Evolutionary conservation across 768 basidiomycete genomes (phyloP), one percentile per base, ranked within the genome.

Genomic region (Imleria badia): DNA sequence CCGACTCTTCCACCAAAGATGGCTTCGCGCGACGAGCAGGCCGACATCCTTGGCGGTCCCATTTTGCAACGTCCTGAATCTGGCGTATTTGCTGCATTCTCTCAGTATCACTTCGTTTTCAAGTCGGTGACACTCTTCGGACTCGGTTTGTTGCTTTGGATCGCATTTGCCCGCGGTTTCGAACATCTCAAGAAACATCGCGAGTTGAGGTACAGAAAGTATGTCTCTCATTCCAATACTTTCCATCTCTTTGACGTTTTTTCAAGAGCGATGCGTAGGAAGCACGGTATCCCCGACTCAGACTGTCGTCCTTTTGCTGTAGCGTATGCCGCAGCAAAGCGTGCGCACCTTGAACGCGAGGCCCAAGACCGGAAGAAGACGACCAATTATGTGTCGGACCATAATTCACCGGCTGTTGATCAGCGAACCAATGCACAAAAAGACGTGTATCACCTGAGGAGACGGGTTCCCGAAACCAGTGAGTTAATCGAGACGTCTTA

Each of bases 251-350:
- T 62, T 67, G 33, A 68, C 51, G 53, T 56, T 33, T 54, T 38
- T 58, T 53, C 13, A 59, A 91, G 88, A 62, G 78, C 84, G 58
- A 84, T 84, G 77, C 83, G 91, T 56, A 76, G 91, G 60, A 78
- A 81, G 72, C 83, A 91, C 65, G 91, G 91, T 43, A 93, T 93
- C 55, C 91, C 91, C 17, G 91, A 93, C 75, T 78, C 77, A 53
- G 91, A 93, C 75, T 78, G 83, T 59, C 79, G 91, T 31, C 89
- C 91, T 13, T 93, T 93, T 78, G 88, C 87, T 68, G 87, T 92
- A 59, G 91, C 91, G n/a, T 90, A 89, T 71, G 81, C 89, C 60
- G 88, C 87, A 54, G 86, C 83, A 36, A 72, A 78, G 56, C 77
- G 77, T 51, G 74, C 79, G 43, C 79, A 81, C 57, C 77, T 82